phyloP scores from a whole-genome alignment of 352 stramenopile species.

The Blastocystis sp. region DNA sequence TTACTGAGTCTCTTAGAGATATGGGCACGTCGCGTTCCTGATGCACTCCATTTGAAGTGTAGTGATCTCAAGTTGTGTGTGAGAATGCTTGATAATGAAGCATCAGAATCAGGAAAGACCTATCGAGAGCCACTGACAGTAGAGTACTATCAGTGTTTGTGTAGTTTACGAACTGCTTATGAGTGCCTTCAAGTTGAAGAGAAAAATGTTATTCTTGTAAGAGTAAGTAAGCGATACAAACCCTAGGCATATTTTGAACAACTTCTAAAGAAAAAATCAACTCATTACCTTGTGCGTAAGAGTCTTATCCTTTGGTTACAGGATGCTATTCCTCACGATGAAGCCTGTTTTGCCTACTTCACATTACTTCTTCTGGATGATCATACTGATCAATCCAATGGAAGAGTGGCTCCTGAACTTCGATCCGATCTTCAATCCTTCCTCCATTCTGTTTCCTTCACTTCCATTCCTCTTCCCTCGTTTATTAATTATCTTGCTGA shows the following conservation, averaged over 20 bases:
- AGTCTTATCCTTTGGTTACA: not conserved
- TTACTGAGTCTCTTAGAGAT: not conserved
- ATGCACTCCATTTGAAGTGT: not conserved
- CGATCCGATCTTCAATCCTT: not conserved
- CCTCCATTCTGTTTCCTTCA: not conserved
- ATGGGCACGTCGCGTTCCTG: not conserved
- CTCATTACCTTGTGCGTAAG: not conserved
- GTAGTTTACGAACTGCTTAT: not conserved
- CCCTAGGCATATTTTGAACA: conserved; percentile 4
- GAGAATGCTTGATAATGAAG: conserved; percentile 18
- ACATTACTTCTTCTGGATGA: not conserved
- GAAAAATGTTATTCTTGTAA: not conserved
- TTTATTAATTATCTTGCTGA: not conserved
- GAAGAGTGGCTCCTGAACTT: not conserved
- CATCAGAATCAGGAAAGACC: not conserved
- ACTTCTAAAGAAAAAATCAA: not conserved
- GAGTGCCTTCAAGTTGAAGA: not conserved
- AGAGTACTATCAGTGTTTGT: conserved; percentile 8
- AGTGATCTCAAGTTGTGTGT: not conserved
- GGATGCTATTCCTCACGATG: not conserved
- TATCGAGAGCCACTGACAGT: not conserved
- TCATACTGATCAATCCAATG: not conserved
- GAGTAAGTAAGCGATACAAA: not conserved
- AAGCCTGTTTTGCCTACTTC: not conserved
- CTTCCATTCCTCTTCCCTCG: not conserved